Evolutionary conservation across 2,329 filamentous ascomycete species (phyloP), one percentile per base, ranked within the genome.

Genomic region (Exophiala bonariae): DNA sequence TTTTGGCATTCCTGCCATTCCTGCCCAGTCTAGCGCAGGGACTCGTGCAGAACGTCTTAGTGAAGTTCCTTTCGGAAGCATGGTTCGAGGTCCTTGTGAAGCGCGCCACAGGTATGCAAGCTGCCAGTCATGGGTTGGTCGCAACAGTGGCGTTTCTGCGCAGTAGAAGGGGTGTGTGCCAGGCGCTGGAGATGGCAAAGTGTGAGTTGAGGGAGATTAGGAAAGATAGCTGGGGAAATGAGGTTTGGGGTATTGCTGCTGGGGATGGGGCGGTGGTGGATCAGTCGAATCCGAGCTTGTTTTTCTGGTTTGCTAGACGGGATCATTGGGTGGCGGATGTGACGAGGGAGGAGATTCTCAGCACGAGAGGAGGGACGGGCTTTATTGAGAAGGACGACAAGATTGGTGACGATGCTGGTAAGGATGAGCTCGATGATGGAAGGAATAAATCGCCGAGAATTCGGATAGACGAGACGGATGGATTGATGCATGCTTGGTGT

Each of bases 281-380:
- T 17, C 14, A n/a, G 22, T 8, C 5, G 9, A 44, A 30, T 49
- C 62, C 71, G 2, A 73, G 71, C 41, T 52, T 84, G 33, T 73
- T 75, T 41, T 81, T 85, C 58, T 76, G 81, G 55, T 85, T 82
- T 61, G 80, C 77, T 1, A 66, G 74, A 28, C 66, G 76, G 38
- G 81, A 85, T 59, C 79, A 82, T 58, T 84, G 81, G 81, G 77
- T 84, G 19, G 79, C 79, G 1, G 71, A 80, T 52, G 66, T 70
- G 56, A 82, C 79, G 22, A 67, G 80, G 28, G 76, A 83, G 55
- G 72, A 74, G 32, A 66, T 84, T 30, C 75, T 83, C 37, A 63
- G 62, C 31, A 57, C 67, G 9, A 63, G 75, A 33, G 73, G 71
- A 40, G 8, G 41, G 17, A 35, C 31, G 16, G 16, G n/a, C 14